Conservation (phyloP, 2,329 filamentous ascomycete genomes). For the Berkeleyomyces rouxiae region DNA sequence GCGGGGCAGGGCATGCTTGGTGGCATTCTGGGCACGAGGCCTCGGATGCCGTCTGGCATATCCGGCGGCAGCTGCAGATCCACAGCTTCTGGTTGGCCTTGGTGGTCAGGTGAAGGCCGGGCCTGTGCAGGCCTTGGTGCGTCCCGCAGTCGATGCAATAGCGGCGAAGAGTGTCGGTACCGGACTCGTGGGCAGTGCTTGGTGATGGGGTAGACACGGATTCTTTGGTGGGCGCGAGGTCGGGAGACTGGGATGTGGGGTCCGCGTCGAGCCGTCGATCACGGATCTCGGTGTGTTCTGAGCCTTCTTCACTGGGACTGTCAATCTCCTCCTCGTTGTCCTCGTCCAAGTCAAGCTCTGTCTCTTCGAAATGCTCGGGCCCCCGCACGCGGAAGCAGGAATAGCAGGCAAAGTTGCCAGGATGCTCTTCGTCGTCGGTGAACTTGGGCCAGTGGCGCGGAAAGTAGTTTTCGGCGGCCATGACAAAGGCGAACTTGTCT, state of each 20-base stretch:
- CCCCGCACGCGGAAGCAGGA: constrained; percentile 26
- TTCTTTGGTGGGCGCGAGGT: background rate
- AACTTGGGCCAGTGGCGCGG: constrained; percentile 25
- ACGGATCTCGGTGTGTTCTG: background rate
- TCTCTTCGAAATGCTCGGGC: constrained; percentile 24
- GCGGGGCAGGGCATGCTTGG: constrained; percentile 19
- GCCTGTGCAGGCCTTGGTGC: constrained; percentile 22
- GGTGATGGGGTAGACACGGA: background rate
- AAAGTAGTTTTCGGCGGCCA: constrained; percentile 27
- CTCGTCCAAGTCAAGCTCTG: constrained; percentile 19
- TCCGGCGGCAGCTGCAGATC: constrained; percentile 24
- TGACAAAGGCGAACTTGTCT: constrained; percentile 26
- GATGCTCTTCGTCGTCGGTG: constrained; percentile 17
- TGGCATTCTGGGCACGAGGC: constrained; percentile 23
- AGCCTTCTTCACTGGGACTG: background rate
- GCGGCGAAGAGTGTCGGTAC: constrained; percentile 21
- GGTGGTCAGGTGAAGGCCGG: constrained; percentile 24
- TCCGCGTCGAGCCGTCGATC: background rate
- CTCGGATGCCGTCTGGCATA: constrained; percentile 23
- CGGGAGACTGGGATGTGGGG: background rate
- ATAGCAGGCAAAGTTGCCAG: constrained; percentile 28
- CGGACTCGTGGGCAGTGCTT: background rate
- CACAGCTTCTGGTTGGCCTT: constrained; percentile 24
- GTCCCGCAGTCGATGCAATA: constrained; percentile 29
- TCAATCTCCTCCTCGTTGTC: background rate